phyloP scores from a whole-genome alignment of 768 basidiomycete species.

The Mycena vulgaris region DNA sequence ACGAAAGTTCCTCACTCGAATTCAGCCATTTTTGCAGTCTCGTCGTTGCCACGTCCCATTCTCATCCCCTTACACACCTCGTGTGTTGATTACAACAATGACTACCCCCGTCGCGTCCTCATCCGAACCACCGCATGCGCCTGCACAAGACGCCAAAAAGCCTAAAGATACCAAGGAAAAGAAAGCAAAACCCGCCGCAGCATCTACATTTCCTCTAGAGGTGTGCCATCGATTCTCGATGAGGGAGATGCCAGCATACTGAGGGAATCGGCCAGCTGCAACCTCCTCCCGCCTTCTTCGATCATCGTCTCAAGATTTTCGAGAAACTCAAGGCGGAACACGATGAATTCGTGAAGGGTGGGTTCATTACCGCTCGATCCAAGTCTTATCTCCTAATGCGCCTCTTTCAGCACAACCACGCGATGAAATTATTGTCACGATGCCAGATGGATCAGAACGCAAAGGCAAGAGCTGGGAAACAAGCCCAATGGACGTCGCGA shows the following conservation, averaged over 20 bases:
- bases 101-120: slow-evolving; percentile 69
- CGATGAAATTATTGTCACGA: slow-evolving; percentile 85
- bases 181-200: slow-evolving; percentile 59
- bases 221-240: slow-evolving; percentile 52
- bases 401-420: slow-evolving; percentile 77
- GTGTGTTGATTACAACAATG: slow-evolving; percentile 57
- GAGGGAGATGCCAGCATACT: slow-evolving; percentile 19
- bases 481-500: slow-evolving; percentile 91
- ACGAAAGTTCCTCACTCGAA: slow-evolving; percentile 34
- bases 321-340: slow-evolving; percentile 89
- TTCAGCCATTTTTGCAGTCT: slow-evolving; percentile 47
- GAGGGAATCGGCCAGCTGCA: slow-evolving; percentile 67
- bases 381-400: neutral
- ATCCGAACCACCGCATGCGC: slow-evolving; percentile 65
- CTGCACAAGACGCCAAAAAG: slow-evolving; percentile 48
- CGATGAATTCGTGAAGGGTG: slow-evolving; percentile 85
- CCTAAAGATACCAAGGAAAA: slow-evolving; percentile 58
- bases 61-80: slow-evolving; percentile 41
- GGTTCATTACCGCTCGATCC: slow-evolving; percentile 4
- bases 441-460: slow-evolving; percentile 89
- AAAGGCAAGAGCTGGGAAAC: slow-evolving; percentile 96
- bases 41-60: slow-evolving; percentile 48
- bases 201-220: slow-evolving; percentile 74
- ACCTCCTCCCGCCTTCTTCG: slow-evolving; percentile 90
- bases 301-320: slow-evolving; percentile 91